These are phyloP conservation scores for Ceratorhiza oryzae-sativae DNA, from an alignment of 1,284 basidiomycete genomes.

Conservation along the genomic window DNA sequence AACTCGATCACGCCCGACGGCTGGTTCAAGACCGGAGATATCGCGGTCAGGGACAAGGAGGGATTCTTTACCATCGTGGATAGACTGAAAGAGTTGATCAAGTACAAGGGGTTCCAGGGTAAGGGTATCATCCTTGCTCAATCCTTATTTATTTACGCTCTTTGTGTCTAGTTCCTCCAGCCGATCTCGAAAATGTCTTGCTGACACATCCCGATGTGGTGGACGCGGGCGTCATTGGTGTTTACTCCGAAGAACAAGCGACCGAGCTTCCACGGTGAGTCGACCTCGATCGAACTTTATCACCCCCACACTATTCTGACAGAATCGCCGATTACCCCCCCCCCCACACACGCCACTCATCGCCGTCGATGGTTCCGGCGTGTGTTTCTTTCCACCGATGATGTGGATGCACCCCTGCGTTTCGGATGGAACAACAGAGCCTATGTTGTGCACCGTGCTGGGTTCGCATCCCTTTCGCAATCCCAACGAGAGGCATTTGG, in stretches of 20 bases:
- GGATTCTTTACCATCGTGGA: slow-evolving; percentile 74
- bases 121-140: slow-evolving; percentile 38
- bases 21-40: slow-evolving; percentile 88
- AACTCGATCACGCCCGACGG: slow-evolving; percentile 71
- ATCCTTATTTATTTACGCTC: neutral
- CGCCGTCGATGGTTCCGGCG: too few species aligned
- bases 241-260: slow-evolving; percentile 65
- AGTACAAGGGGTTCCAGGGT: slow-evolving; percentile 80
- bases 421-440: slow-evolving; percentile 57
- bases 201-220: slow-evolving; percentile 73
- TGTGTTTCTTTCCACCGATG: neutral
- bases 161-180: slow-evolving; percentile 70
- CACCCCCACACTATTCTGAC: neutral
- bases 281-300: neutral
- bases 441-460: slow-evolving; percentile 64
- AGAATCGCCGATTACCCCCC: neutral
- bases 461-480: slow-evolving; percentile 40
- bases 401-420: slow-evolving; percentile 3
- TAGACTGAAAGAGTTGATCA: slow-evolving; percentile 81
- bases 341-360: too few species aligned
- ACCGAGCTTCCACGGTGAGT: slow-evolving; percentile 77
- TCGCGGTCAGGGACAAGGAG: slow-evolving; percentile 66
- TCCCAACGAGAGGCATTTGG: slow-evolving; percentile 52
- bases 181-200: slow-evolving; percentile 79
- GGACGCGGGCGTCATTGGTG: slow-evolving; percentile 76